Percentiles rank a stretch among this genome's conserved stretches.
phyloP scores from a whole-genome alignment of 306 rosid genomes.

The Canavalia gladiata region DNA sequence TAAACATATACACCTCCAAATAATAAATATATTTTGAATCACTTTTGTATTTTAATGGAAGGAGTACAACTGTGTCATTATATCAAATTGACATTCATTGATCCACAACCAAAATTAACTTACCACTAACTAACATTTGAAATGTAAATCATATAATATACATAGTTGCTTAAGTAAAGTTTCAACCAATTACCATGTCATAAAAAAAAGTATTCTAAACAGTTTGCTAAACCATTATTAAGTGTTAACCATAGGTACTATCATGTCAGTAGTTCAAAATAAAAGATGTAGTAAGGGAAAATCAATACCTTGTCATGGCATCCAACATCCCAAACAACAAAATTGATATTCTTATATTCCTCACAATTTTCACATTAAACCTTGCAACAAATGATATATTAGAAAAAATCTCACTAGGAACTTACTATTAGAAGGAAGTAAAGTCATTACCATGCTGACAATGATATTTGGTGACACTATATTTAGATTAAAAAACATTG shows the following conservation, averaged over 20 bases:
- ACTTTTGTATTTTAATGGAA: background rate
- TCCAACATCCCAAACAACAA: slow-evolving; percentile 98
- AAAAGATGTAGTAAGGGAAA: background rate
- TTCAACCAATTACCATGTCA: slow-evolving; percentile 7
- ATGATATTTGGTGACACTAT: background rate
- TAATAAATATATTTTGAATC: slow-evolving; percentile 16
- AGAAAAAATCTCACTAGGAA: slow-evolving; percentile 8
- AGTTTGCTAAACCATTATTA: background rate
- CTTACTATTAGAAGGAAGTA: background rate
- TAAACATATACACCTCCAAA: slow-evolving; percentile 21
- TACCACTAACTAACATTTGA: background rate
- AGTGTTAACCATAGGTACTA: background rate
- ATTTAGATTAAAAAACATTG: background rate
- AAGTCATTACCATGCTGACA: background rate
- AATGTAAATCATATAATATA: slow-evolving; percentile 2
- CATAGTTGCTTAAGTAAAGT: background rate
- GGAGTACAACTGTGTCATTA: slow-evolving; percentile 12
- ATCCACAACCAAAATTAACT: slow-evolving; percentile 13
- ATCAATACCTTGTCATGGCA: slow-evolving; percentile 87
- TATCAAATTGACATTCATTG: background rate
- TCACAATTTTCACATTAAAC: slow-evolving; percentile 91
- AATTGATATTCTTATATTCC: slow-evolving; percentile 95
- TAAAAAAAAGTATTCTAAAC: background rate
- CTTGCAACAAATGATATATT: slow-evolving; percentile 58
- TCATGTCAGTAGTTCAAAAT: background rate